These are phyloP conservation scores for Macrotyloma uniflorum DNA, from an alignment of 306 rosid genomes.

Conservation along the genomic window DNA sequence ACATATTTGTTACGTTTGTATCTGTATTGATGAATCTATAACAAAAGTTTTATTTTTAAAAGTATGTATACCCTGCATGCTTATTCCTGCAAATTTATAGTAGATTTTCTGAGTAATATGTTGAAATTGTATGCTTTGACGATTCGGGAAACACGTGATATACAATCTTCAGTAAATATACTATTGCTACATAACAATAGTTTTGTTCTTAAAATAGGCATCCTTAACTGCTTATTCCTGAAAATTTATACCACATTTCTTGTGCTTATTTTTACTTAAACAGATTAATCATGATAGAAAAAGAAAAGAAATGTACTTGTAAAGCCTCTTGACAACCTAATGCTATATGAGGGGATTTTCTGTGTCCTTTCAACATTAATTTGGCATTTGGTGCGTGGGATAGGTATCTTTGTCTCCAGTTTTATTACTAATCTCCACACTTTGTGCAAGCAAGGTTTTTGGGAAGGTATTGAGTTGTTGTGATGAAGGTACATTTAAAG, in stretches of 20 bases:
- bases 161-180: neutral
- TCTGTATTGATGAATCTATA: neutral
- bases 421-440: no score
- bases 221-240: neutral
- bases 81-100: constrained; percentile 1
- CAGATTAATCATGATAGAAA: neutral
- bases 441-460: no score
- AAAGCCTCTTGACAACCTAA: neutral
- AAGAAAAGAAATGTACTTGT: neutral
- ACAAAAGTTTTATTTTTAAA: neutral
- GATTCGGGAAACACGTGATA: neutral
- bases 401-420: no score
- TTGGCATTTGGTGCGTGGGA: no score
- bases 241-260: neutral
- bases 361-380: no score
- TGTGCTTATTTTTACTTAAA: neutral
- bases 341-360: neutral
- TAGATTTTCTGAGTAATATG: neutral
- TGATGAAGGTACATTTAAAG: no score
- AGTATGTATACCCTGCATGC: neutral
- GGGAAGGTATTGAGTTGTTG: no score
- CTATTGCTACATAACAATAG: neutral
- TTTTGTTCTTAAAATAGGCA: neutral
- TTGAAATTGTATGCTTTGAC: constrained; percentile 15
- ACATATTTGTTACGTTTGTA: neutral